Conservation (phyloP, 2,329 filamentous ascomycete species). For the Xylaria arbuscula region DNA sequence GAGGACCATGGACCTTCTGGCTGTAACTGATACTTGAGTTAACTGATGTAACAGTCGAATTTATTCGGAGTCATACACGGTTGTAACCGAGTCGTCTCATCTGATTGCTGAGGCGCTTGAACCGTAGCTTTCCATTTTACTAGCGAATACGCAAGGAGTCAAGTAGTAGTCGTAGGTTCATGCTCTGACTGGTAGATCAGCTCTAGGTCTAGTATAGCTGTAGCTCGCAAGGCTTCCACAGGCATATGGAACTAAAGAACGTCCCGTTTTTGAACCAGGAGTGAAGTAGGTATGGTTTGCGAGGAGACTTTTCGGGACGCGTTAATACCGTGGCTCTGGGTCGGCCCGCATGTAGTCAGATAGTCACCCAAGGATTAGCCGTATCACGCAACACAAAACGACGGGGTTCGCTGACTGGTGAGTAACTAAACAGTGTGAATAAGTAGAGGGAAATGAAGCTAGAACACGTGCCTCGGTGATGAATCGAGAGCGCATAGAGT, state of each 20-base stretch:
- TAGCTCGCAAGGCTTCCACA: constrained; percentile 25
- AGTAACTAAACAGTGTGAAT: constrained; percentile 25
- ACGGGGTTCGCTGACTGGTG: constrained; percentile 25
- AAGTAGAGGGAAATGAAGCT: not conserved
- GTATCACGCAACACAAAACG: constrained; percentile 23
- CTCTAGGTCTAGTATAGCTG: constrained; percentile 25
- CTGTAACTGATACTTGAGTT: not conserved
- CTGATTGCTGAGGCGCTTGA: not conserved
- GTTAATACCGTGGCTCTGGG: constrained; percentile 36
- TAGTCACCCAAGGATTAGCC: constrained; percentile 30
- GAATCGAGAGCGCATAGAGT: constrained; percentile 2
- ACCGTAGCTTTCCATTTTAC: not conserved
- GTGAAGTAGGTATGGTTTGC: constrained; percentile 12
- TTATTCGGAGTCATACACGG: not conserved
- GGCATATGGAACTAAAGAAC: constrained; percentile 17
- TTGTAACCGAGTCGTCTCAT: not conserved
- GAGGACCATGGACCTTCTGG: not conserved
- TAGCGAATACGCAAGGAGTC: not conserved
- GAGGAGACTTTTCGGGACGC: constrained; percentile 22
- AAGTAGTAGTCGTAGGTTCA: constrained; percentile 10
- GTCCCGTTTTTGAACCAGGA: constrained; percentile 6
- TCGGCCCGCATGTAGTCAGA: constrained; percentile 34
- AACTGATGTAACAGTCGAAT: not conserved
- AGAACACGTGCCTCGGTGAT: constrained; percentile 14
- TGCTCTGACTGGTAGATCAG: constrained; percentile 20